Evolutionary conservation across 2,329 filamentous ascomycete species (phyloP).

Genomic region (Fusarium albosuccineum): DNA sequence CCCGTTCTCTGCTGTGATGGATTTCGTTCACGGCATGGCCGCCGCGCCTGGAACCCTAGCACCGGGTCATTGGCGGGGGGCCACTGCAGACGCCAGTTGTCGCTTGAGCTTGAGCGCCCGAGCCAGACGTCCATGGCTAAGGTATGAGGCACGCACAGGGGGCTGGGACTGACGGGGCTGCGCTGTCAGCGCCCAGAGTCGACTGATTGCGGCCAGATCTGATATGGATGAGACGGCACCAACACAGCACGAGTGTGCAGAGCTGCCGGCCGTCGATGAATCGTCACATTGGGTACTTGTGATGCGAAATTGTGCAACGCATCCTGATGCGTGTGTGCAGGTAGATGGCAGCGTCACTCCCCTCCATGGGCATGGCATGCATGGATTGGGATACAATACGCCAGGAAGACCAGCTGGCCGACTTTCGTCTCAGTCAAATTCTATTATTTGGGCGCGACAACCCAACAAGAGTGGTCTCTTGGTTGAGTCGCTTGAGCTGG

Average conservation of each 20-base stretch:
- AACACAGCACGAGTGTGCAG: conserved; percentile 42
- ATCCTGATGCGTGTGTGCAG: conserved; percentile 21
- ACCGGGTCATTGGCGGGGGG: conserved; percentile 27
- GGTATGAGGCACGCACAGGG: conserved; percentile 26
- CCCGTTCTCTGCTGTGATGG: conserved; percentile 26
- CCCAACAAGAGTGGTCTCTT: not conserved
- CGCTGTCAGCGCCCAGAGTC: conserved; percentile 26
- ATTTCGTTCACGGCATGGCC: conserved; percentile 31
- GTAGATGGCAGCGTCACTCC: conserved; percentile 19
- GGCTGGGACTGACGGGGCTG: conserved; percentile 19
- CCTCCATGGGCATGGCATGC: conserved; percentile 13
- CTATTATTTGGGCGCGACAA: conserved; percentile 5
- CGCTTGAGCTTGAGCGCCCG: conserved; percentile 18
- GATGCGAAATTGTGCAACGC: conserved; percentile 39
- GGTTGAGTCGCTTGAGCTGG: not conserved
- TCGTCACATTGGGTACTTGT: conserved; percentile 32
- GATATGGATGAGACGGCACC: conserved; percentile 38
- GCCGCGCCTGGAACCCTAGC: conserved; percentile 25
- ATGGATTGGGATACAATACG: conserved; percentile 19
- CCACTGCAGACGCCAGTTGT: conserved; percentile 41
- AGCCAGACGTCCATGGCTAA: conserved; percentile 10
- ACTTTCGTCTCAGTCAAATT: conserved; percentile 9
- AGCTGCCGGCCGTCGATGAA: conserved; percentile 25
- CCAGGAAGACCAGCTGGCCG: conserved; percentile 2
- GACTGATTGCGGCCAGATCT: conserved; percentile 31